Conservation (phyloP, 1,284 basidiomycete genomes). For the Boletus sp. region DNA sequence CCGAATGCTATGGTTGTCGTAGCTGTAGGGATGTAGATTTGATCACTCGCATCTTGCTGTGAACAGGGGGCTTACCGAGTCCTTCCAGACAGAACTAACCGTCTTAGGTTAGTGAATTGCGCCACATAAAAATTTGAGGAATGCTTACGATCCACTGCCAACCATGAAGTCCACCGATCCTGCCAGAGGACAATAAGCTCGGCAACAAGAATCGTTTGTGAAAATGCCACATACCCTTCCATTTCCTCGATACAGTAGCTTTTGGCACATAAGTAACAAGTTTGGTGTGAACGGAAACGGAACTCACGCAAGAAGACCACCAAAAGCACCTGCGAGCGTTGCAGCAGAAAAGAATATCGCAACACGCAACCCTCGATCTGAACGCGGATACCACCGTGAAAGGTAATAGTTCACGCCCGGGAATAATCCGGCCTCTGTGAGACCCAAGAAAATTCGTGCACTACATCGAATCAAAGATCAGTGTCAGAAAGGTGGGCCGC, state of each 20-base stretch:
- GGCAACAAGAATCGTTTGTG: background rate
- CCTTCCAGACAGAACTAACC: slow-evolving; percentile 35
- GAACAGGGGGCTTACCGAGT: slow-evolving; percentile 12
- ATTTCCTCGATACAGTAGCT: slow-evolving; percentile 32
- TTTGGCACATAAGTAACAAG: background rate
- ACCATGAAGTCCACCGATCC: slow-evolving; percentile 36
- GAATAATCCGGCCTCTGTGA: slow-evolving; percentile 51
- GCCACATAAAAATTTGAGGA: background rate
- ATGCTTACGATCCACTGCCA: slow-evolving; percentile 47
- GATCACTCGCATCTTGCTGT: background rate
- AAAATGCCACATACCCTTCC: slow-evolving; percentile 31
- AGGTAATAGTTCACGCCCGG: slow-evolving; percentile 52
- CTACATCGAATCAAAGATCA: slow-evolving; percentile 2
- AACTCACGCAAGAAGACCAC: slow-evolving; percentile 34
- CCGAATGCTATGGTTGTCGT: slow-evolving; percentile 37
- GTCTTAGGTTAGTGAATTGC: background rate
- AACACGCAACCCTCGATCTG: slow-evolving; percentile 45
- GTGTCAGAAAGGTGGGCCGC: slow-evolving; percentile 5
- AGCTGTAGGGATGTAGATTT: slow-evolving; percentile 16
- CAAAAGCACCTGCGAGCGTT: slow-evolving; percentile 46
- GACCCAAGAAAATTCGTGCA: slow-evolving; percentile 41
- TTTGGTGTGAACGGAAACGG: slow-evolving; percentile 1
- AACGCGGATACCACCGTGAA: slow-evolving; percentile 48
- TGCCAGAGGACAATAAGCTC: slow-evolving; percentile 12
- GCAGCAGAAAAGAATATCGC: slow-evolving; percentile 60